phyloP scores from a whole-genome alignment of 495 filamentous ascomycete species.

The Tuber indicum region DNA sequence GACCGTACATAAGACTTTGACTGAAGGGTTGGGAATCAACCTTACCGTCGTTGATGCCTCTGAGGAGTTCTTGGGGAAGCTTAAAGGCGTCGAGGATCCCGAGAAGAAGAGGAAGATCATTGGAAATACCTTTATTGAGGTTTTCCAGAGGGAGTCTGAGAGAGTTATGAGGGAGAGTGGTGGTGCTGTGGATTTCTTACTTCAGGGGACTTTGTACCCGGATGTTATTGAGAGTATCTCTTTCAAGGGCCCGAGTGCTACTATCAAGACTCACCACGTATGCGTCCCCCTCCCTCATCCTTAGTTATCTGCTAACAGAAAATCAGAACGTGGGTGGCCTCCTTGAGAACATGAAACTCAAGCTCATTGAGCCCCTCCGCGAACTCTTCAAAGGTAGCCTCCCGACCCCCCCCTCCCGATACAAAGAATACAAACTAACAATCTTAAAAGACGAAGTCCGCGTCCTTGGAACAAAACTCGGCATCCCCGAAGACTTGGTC shows the following conservation, averaged over 20 bases:
- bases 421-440: constrained; percentile 50
- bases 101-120: constrained; percentile 95
- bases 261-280: constrained; percentile 61
- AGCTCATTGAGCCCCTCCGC: constrained; percentile 64
- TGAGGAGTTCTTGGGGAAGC: constrained; percentile 62
- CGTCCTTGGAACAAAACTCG: constrained; percentile 66
- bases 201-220: constrained; percentile 65
- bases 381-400: constrained; percentile 48
- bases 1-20: constrained; percentile 67
- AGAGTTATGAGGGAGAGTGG: constrained; percentile 62
- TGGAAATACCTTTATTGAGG: constrained; percentile 69
- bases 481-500: constrained; percentile 69
- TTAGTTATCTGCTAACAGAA: constrained; percentile 41
- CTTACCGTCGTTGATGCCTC: constrained; percentile 79
- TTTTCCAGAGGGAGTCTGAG: constrained; percentile 75
- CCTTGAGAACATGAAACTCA: constrained; percentile 50
- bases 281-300: neutral
- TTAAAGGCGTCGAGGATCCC: constrained; percentile 75
- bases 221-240: constrained; percentile 77
- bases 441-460: constrained; percentile 62
- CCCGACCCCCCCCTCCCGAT: neutral
- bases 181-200: constrained; percentile 71
- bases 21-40: constrained; percentile 75
- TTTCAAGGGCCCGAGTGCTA: constrained; percentile 72
- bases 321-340: constrained; percentile 78